Evolutionary conservation across 2,329 filamentous ascomycete species (phyloP), one percentile per base, ranked within the genome.

Genomic region (Colletotrichum cordylinicola): DNA sequence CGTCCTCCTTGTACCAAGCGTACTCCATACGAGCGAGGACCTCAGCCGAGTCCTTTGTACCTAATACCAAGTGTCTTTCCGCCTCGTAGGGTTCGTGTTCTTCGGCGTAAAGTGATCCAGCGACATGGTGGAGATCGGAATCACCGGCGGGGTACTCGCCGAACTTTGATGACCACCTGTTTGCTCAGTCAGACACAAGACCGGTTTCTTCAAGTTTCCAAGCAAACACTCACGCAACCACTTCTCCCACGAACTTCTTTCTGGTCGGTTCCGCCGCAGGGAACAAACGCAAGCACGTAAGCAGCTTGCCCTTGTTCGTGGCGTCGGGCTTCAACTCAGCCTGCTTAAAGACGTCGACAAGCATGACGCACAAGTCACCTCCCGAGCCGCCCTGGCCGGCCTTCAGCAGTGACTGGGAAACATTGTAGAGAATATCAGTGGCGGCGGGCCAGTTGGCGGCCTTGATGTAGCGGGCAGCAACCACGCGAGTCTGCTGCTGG

Each of bases 401-500:
- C 84, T 95, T 94, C 58, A 99, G 91, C 12, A 99, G 91, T 33
- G 96, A 93, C 80, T 94, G 93, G 2, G 96, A 94, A 77, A 98
- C 97, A 78, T 91, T 94, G 84, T 91, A 93, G 78, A 99, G 91
- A 78, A 98, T 94, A 79, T 98, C 95, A 83, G 96, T 93, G 64
- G 98, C 97, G 15, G 95, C 94, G 79, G 90, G 85, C 91, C 94
- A 98, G 90, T 96, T 96, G 77, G 91, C 88, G 58, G 94, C 90
- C 88, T 98, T 98, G 84, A 96, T 93, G 87, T 99, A 98, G 74
- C 98, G 96, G 52, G 95, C 94, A 77, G 96, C 96, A 80, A 98
- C 96, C 70, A 98, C 96, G 78, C 97, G 95, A 79, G 98, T 95
- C 88, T 99, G 97, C 86, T 99, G 97, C 87, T 98, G 96, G 74